Percentiles rank a stretch among this genome's conserved stretches.
These are phyloP conservation scores for Trametopsis cervina DNA, from an alignment of 768 basidiomycete species.

Conservation along the genomic window DNA sequence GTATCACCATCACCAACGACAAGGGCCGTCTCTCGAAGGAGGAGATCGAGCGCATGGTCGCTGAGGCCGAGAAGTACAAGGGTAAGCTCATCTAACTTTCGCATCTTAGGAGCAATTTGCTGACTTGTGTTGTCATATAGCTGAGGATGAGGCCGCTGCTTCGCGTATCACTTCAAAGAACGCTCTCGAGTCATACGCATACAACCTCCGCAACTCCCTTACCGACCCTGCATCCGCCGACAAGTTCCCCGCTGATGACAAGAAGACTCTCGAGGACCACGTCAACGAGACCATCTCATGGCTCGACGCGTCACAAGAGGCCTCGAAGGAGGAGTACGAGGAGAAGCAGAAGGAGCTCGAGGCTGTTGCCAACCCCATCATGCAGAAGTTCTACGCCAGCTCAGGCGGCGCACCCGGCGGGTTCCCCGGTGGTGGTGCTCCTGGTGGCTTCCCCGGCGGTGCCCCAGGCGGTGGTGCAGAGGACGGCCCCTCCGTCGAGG, in stretches of 20 bases:
- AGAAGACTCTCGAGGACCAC: conserved; percentile 71
- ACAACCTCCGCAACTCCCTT: conserved; percentile 90
- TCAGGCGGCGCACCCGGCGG: conserved; percentile 52
- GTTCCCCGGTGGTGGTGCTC: conserved; percentile 45
- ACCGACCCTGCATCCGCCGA: conserved; percentile 77
- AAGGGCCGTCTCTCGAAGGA: conserved; percentile 96
- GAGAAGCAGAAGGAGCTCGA: conserved; percentile 92
- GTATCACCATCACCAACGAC: conserved; percentile 93
- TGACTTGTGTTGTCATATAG: conserved; percentile 28
- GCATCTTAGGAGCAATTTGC: conserved; percentile 1
- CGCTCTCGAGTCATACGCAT: conserved; percentile 87
- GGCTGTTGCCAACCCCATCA: conserved; percentile 65
- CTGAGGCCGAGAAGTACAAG: conserved; percentile 91
- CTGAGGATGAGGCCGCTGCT: conserved; percentile 83
- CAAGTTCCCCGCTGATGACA: conserved; percentile 86
- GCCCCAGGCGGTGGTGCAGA: conserved; percentile 63
- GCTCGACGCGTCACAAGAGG: conserved; percentile 86
- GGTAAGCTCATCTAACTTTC: conserved; percentile 31
- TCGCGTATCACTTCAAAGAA: conserved; percentile 86
- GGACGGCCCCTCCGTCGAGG: conserved; percentile 88
- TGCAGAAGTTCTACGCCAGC: conserved; percentile 61
- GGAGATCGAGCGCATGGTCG: conserved; percentile 97
- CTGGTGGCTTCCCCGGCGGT: conserved; percentile 55
- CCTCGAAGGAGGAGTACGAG: conserved; percentile 91
- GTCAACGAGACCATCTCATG: conserved; percentile 81